Evolutionary conservation across 1,284 basidiomycete genomes (phyloP), one percentile per base, ranked within the genome.

Genomic region (Rhodotorula sp.): DNA sequence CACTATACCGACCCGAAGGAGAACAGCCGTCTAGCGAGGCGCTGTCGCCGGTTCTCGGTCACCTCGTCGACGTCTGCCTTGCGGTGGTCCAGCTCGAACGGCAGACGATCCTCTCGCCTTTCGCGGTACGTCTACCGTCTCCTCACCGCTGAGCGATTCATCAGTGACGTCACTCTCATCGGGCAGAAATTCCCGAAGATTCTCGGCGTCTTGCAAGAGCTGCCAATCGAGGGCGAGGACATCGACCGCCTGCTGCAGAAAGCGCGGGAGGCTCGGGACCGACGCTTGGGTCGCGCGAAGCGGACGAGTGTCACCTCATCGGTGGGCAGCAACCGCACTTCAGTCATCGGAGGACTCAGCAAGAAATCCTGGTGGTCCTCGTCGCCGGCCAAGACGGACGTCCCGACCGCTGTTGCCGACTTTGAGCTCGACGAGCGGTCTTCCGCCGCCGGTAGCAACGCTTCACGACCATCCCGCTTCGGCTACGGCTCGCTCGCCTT

Each of bases 51-150:
- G 46, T 75, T 2, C 68, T 75, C 30, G 67, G 66, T 6, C 73
- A 75, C 44, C 58, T 72, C 8, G 52, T 75, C 64, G 73, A 75
- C 50, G 58, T 75, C 54, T 57, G 62, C 1, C 63, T 75, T 48
- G 68, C 73, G 2, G 26, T 73, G 26, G 57, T 75, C 20, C 56
- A 72, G 31, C 30, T 63, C 15, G 65, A 72, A 16, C 65, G 69
- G 1, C 24, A 54, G 9, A 72, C 62, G 6, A 61, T 72, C 56
- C 20, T 72, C 18, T 72, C 73, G 16, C 73, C 73, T 4, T 74
- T 54, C 26, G 55, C 69, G 5, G 62, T 67, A 24, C 40, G 68
- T 62, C 8, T 9, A 9, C 2, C n/a, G 11, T 11, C 16, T 26
- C 15, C 8, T 24, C 20, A n/a, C 13, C 26, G 16, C 26, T 30